Evolutionary conservation across 345 rosid species (phyloP).

Genomic region (Moricandia arvensis): DNA sequence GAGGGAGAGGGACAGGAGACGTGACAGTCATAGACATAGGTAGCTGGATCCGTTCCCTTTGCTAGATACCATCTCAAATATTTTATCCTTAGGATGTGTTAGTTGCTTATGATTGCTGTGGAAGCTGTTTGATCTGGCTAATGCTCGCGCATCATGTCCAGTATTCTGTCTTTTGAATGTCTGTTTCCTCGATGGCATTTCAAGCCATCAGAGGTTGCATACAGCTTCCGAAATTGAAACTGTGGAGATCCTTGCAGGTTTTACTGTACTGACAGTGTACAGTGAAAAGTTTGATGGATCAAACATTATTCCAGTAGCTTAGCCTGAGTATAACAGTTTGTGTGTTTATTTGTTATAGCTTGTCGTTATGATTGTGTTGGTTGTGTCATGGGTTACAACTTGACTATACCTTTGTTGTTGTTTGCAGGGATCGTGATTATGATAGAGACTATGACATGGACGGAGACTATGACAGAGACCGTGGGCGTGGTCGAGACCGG

Average conservation of each 20-base stretch:
- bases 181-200: constrained; percentile 50
- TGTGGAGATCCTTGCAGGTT: constrained; percentile 82
- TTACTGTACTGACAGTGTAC: constrained; percentile 98
- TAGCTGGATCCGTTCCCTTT: constrained; percentile 7
- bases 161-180: constrained; percentile 8
- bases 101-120: constrained; percentile 14
- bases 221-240: constrained; percentile 73
- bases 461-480: constrained; percentile 54
- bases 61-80: not conserved
- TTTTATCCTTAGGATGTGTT: not conserved
- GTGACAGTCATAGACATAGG: constrained; percentile 71
- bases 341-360: not conserved
- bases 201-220: constrained; percentile 49
- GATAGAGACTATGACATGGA: constrained; percentile 54
- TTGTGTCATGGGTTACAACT: not conserved
- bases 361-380: constrained; percentile 1
- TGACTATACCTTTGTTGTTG: not conserved
- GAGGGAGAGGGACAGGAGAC: constrained; percentile 54
- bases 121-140: constrained; percentile 41
- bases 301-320: constrained; percentile 39
- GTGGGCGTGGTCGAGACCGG: constrained; percentile 50
- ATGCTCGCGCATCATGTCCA: constrained; percentile 18
- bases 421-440: constrained; percentile 58
- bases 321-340: not conserved
- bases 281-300: constrained; percentile 98